A percentile compares a stretch with the other conserved stretches of the same genome.
phyloP scores from a whole-genome alignment of 1,284 basidiomycete species.

The Leccinum cinnamomeum region DNA sequence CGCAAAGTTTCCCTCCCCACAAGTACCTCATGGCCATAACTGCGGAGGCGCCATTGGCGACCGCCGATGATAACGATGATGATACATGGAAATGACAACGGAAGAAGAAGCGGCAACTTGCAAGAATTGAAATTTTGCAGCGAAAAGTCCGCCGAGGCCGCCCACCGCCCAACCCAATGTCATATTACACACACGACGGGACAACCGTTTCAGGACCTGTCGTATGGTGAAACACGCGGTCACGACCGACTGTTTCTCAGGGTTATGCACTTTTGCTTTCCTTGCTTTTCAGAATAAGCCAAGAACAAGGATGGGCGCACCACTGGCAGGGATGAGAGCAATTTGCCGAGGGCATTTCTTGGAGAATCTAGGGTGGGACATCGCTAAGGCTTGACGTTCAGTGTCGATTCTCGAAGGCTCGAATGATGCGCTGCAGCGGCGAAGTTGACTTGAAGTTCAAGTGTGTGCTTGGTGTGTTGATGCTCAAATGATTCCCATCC shows the following conservation, averaged over 20 bases:
- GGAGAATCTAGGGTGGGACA: background rate
- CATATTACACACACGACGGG: background rate
- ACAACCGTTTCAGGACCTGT: constrained; percentile 15
- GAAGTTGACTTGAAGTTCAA: background rate
- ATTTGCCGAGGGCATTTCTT: background rate
- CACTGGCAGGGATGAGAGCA: background rate
- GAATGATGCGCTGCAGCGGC: background rate
- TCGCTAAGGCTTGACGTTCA: constrained; percentile 2
- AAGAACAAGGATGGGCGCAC: background rate
- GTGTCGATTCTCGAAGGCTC: background rate
- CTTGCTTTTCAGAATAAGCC: background rate
- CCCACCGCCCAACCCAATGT: background rate
- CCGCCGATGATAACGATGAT: background rate
- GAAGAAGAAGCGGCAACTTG: constrained; percentile 13
- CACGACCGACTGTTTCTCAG: constrained; percentile 4
- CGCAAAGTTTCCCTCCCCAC: background rate
- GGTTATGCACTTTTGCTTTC: background rate
- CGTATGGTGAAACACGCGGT: constrained; percentile 12
- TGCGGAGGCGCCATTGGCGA: background rate
- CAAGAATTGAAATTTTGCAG: background rate
- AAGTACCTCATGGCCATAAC: background rate
- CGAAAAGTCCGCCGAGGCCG: constrained; percentile 1
- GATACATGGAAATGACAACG: background rate
- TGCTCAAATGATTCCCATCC: constrained; percentile 8
- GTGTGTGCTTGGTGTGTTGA: background rate